A percentile compares a stretch with the other conserved stretches of the same genome.
Conservation (phyloP, 2,329 filamentous ascomycete genomes). For the Monascus ruber region DNA sequence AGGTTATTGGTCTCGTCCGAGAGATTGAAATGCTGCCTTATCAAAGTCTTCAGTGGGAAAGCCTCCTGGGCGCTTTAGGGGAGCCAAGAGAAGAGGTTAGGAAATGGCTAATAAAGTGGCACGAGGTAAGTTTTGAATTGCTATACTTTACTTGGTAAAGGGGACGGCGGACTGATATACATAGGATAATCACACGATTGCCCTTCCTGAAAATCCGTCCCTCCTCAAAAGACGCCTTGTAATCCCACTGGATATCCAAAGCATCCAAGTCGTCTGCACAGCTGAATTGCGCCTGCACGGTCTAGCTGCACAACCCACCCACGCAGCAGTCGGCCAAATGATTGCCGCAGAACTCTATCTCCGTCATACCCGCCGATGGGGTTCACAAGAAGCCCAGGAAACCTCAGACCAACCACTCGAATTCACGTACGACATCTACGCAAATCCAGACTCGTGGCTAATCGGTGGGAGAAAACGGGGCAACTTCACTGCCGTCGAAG, state of each 20-base stretch:
- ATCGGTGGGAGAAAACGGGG: slow-evolving; percentile 71
- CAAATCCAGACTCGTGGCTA: slow-evolving; percentile 67
- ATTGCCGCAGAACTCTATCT: slow-evolving; percentile 39
- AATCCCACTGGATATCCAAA: slow-evolving; percentile 83
- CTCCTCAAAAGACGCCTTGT: slow-evolving; percentile 53
- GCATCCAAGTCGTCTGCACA: slow-evolving; percentile 71
- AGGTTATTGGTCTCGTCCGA: slow-evolving; percentile 43
- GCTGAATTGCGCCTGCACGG: slow-evolving; percentile 35
- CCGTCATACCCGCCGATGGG: slow-evolving; percentile 46
- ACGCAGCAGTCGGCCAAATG: slow-evolving; percentile 36
- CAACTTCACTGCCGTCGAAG: slow-evolving; percentile 50
- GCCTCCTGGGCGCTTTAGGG: slow-evolving; percentile 42
- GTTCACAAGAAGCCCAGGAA: slow-evolving; percentile 18
- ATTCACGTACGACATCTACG: slow-evolving; percentile 73
- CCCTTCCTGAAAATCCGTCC: slow-evolving; percentile 18
- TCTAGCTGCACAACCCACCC: slow-evolving; percentile 17
- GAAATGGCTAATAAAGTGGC: slow-evolving; percentile 46
- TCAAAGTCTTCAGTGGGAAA: slow-evolving; percentile 43
- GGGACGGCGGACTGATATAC: too few relatives aligned
- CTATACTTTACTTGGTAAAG: not conserved
- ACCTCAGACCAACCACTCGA: slow-evolving; percentile 45
- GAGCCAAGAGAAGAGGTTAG: slow-evolving; percentile 32
- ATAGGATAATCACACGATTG: slow-evolving; percentile 23
- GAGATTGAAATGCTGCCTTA: slow-evolving; percentile 43
- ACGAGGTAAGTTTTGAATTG: slow-evolving; percentile 33